Conservation (phyloP, 805 yeast species). For the Saccharomycopsis malanga region DNA sequence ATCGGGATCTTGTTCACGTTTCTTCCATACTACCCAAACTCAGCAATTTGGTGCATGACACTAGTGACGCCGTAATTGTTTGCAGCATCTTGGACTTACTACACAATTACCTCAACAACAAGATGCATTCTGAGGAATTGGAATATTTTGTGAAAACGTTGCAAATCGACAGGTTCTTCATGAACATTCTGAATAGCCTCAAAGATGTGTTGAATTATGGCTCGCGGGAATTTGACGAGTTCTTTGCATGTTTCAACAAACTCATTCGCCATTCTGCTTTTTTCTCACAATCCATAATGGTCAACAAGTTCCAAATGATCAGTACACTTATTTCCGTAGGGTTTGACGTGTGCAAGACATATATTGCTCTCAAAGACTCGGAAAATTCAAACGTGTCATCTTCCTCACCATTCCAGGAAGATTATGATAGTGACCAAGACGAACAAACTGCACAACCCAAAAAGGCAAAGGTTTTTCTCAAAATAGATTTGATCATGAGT, state of each 20-base stretch:
- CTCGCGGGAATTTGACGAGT: slow-evolving; percentile 4
- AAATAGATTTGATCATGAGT: slow-evolving; percentile 1
- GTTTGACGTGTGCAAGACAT: not conserved
- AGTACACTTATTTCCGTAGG: not conserved
- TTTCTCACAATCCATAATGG: not conserved
- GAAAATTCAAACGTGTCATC: not conserved
- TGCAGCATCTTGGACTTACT: not conserved
- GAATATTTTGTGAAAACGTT: slow-evolving; percentile 1
- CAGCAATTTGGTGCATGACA: not conserved
- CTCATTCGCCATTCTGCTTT: not conserved
- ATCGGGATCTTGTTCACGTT: not conserved
- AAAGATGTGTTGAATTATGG: not conserved
- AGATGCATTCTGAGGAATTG: not conserved
- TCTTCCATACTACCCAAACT: not conserved
- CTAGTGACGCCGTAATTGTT: not conserved
- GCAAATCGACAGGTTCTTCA: not conserved
- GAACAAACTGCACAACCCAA: not conserved
- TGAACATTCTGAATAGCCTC: not conserved
- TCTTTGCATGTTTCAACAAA: not conserved
- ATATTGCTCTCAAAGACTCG: not conserved
- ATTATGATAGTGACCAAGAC: not conserved
- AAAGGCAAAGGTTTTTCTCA: not conserved
- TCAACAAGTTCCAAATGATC: not conserved
- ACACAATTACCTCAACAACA: not conserved
- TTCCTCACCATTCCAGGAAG: not conserved